phyloP scores from a whole-genome alignment of 305 asterid species.

The Fraxinus dipetala region DNA sequence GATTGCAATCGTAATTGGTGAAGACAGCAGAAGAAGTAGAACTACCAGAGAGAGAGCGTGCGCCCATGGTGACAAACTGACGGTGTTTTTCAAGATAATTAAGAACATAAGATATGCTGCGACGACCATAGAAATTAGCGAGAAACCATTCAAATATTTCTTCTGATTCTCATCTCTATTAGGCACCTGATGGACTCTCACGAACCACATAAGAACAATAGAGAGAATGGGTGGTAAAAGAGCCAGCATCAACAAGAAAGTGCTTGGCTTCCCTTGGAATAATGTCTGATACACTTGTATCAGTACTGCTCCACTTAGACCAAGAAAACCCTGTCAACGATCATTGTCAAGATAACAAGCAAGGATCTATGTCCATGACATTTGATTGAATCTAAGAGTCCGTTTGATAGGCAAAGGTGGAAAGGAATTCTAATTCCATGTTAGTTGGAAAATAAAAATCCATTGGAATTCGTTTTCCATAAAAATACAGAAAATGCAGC shows the following conservation, averaged over 20 bases:
- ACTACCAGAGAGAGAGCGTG: slow-evolving; percentile 39
- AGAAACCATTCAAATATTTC: slow-evolving; percentile 55
- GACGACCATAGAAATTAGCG: slow-evolving; percentile 46
- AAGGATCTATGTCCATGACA: neutral
- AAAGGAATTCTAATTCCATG: too few relatives aligned
- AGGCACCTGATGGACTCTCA: slow-evolving; percentile 40
- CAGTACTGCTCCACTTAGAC: slow-evolving; percentile 84
- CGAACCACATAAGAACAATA: slow-evolving; percentile 63
- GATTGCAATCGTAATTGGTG: slow-evolving; percentile 47
- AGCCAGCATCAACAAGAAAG: slow-evolving; percentile 72
- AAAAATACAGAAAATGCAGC: too few relatives aligned
- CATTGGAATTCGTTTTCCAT: too few relatives aligned
- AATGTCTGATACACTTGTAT: slow-evolving; percentile 68
- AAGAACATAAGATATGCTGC: slow-evolving; percentile 59
- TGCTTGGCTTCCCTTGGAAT: slow-evolving; percentile 62
- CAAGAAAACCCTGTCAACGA: slow-evolving; percentile 82
- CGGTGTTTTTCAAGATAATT: slow-evolving; percentile 44
- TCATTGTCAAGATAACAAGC: neutral
- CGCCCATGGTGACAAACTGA: slow-evolving; percentile 41
- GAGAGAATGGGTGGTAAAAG: slow-evolving; percentile 58
- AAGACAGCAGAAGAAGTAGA: slow-evolving; percentile 58
- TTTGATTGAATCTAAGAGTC: neutral
- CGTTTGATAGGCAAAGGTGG: too few relatives aligned
- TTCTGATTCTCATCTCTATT: slow-evolving; percentile 35
- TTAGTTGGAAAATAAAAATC: too few relatives aligned